Percentiles rank a stretch among this genome's conserved stretches.
These are phyloP conservation scores for Pharnaceum exiguum DNA, from an alignment of 148 eudicot genomes.

Conservation along the genomic window DNA sequence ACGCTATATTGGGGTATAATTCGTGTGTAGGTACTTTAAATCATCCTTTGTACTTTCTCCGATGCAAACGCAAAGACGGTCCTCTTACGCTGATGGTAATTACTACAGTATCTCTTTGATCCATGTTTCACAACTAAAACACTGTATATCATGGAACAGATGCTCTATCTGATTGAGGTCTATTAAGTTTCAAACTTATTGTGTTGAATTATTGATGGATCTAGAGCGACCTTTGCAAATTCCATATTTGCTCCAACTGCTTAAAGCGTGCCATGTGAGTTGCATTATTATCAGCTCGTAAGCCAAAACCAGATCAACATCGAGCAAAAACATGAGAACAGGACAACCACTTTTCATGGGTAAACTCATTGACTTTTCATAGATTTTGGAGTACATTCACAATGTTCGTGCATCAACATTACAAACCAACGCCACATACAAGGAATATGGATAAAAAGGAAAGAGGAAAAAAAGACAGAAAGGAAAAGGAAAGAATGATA, in stretches of 20 bases:
- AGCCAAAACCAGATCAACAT: conserved; percentile 23
- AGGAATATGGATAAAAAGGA: background rate
- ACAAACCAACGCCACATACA: background rate
- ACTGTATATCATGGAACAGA: background rate
- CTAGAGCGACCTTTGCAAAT: conserved; percentile 1
- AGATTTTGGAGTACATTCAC: conserved; percentile 15
- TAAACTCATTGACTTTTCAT: conserved; percentile 4
- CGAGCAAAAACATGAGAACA: background rate
- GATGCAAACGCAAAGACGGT: no score
- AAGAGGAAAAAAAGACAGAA: background rate
- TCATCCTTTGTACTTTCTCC: no score
- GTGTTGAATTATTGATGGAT: background rate
- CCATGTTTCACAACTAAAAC: no score
- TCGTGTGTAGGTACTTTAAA: no score
- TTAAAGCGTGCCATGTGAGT: conserved; percentile 14
- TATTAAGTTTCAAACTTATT: background rate
- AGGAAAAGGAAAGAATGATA: conserved; percentile 14
- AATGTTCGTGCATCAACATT: conserved; percentile 9
- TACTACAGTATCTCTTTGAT: no score
- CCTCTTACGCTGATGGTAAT: no score
- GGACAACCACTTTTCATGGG: conserved; percentile 1
- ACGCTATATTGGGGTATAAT: no score
- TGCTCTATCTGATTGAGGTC: background rate
- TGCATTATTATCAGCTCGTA: conserved; percentile 24
- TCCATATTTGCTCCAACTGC: background rate